Base-by-base conservation (phyloP, 257 asterid genomes). In the Ballota nigra region DNA sequence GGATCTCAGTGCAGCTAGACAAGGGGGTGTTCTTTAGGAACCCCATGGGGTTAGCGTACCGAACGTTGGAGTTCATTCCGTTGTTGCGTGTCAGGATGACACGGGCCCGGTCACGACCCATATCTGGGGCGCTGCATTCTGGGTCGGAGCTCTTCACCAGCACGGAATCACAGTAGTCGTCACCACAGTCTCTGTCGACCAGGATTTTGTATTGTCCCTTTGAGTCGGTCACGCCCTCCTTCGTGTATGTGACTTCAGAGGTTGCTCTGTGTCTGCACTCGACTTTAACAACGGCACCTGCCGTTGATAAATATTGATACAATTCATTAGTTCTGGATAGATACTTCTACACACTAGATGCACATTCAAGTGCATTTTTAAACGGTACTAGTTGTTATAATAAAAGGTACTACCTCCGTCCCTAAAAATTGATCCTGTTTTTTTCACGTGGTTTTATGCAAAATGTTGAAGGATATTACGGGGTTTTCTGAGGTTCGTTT, bases 41-140 rank as follows among this genome's bases (percentile, higher is more conserved):
- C 5, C 94, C 96, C 84, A 91, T 71, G 76, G 82, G 78, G 65
- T 93, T 93, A 22, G 92, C 97, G 0, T 36, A 77, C 1, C 97
- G 92, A 2, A 45, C 51, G 24, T 69, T 66, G 9, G 92, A 80
- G 55, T 8, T 66, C 85, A 93, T 83, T 58, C 98, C 97, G 36
- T 90, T 93, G 94, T 87, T 83, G 68, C 82, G 70, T 51, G 97
- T 87, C 23, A 93, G 88, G 60, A 84, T 68, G 5, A 90, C 92
- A 3, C 89, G 93, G 24, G 96, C 84, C 3, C 89, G 84, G 63
- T 91, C 97, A 3, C 98, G 92, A 1, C 97, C 98, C 0, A 36
- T 12, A 38, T 76, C 74, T 0, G 89, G 87, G 0, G 1, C 4
- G 80, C 78, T 81, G 81, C 96, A 89, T 19, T 74, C 75, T 0